A percentile compares a stretch with the other conserved stretches of the same genome.
phyloP scores from a whole-genome alignment of 257 asterid species.

The Buddleja alternifolia region DNA sequence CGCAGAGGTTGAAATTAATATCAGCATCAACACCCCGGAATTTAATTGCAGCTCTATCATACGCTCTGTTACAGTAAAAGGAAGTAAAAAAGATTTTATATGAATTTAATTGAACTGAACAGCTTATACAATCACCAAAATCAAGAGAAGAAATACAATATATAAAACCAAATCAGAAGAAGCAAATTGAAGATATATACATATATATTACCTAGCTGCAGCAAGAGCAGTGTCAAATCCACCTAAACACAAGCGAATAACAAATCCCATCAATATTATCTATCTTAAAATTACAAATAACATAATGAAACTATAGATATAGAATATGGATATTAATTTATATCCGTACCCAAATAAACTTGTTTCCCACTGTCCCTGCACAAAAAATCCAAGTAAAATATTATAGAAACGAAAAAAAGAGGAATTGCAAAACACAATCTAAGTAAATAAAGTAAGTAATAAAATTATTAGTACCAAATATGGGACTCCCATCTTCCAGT shows the following conservation, averaged over 20 bases:
- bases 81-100: not conserved
- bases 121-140: not conserved
- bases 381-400: conserved; percentile 14
- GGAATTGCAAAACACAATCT: not conserved
- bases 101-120: not conserved
- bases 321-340: not conserved
- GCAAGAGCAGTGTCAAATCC: conserved; percentile 91
- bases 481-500: conserved; percentile 84
- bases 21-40: conserved; percentile 57
- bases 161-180: not conserved
- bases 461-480: conserved; percentile 51
- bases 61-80: conserved; percentile 43
- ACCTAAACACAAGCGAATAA: conserved; percentile 45
- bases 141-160: no score
- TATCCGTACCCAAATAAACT: conserved; percentile 62
- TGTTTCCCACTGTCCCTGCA: conserved; percentile 80
- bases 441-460: not conserved
- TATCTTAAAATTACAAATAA: not conserved
- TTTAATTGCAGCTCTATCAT: conserved; percentile 57
- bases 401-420: not conserved
- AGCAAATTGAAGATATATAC: not conserved
- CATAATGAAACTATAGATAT: conserved; percentile 4
- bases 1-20: conserved; percentile 46
- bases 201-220: conserved; percentile 68
- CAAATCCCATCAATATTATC: conserved; percentile 7